phyloP scores from a whole-genome alignment of 2,329 filamentous ascomycete species.

The Calonectria pseudoreteaudii region DNA sequence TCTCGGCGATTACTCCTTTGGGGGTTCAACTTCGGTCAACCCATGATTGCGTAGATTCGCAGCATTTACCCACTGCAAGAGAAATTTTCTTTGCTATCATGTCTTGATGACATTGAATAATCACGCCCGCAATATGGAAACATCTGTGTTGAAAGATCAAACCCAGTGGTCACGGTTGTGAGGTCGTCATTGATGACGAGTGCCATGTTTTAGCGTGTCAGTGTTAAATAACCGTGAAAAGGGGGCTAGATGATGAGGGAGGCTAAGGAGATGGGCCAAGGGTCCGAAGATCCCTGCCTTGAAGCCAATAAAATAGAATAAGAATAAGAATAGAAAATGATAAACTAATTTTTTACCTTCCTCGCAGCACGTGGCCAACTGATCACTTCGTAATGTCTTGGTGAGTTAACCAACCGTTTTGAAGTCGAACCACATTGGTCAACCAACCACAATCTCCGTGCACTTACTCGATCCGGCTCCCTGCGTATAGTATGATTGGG shows the following conservation, averaged over 20 bases:
- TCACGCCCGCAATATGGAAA: background rate
- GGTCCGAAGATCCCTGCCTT: background rate
- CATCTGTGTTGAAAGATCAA: background rate
- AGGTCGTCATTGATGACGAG: background rate
- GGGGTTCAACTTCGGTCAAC: background rate
- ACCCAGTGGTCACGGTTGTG: background rate
- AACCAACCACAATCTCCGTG: background rate
- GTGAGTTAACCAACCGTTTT: background rate
- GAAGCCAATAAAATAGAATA: background rate
- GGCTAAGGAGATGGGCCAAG: rapidly evolving
- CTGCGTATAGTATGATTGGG: background rate
- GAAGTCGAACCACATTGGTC: background rate
- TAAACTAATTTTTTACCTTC: background rate
- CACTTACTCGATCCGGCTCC: background rate
- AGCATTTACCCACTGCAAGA: background rate
- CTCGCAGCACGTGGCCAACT: background rate
- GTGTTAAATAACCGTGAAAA: background rate
- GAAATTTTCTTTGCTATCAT: background rate
- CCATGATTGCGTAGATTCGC: background rate
- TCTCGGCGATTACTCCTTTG: background rate
- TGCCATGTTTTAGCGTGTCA: background rate
- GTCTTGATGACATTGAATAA: background rate
- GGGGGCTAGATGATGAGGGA: background rate
- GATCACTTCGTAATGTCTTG: background rate
- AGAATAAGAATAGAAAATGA: background rate